Evolutionary conservation across 2,329 filamentous ascomycete species (phyloP).

Genomic region (Alternaria alternata): DNA sequence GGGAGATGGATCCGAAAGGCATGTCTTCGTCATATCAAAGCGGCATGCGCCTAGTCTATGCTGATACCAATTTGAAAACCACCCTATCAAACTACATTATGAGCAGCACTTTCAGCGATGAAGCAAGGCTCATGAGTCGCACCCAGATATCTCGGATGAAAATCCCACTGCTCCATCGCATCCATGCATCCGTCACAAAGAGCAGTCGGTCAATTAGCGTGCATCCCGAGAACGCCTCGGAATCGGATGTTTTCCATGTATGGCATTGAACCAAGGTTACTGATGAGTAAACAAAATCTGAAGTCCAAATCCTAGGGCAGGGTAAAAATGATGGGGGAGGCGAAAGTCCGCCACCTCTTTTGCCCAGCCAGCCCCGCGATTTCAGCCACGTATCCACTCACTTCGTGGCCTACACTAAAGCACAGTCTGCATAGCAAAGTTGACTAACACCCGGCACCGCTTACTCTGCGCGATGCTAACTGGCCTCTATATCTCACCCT

Average conservation of each 20-base stretch:
- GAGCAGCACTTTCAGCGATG: background rate
- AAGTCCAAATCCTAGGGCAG: background rate
- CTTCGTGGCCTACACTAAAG: background rate
- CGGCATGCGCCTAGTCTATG: background rate
- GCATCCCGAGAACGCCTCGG: background rate
- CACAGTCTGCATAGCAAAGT: background rate
- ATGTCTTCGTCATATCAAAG: background rate
- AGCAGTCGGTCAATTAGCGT: background rate
- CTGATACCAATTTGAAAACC: background rate
- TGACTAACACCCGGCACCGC: background rate
- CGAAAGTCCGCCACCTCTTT: background rate
- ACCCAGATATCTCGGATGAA: background rate
- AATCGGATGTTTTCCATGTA: background rate
- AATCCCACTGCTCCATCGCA: background rate
- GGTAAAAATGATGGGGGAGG: background rate
- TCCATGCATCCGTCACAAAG: background rate
- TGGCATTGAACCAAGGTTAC: background rate
- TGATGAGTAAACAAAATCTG: background rate
- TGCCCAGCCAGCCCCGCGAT: background rate
- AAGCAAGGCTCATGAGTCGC: background rate
- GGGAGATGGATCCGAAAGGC: background rate
- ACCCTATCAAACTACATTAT: background rate
- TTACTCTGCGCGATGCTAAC: background rate
- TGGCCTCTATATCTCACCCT: background rate
- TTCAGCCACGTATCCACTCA: conserved; percentile 2